phyloP scores from a whole-genome alignment of 2,329 filamentous ascomycete species.

The Aspergillus puulaauensis region DNA sequence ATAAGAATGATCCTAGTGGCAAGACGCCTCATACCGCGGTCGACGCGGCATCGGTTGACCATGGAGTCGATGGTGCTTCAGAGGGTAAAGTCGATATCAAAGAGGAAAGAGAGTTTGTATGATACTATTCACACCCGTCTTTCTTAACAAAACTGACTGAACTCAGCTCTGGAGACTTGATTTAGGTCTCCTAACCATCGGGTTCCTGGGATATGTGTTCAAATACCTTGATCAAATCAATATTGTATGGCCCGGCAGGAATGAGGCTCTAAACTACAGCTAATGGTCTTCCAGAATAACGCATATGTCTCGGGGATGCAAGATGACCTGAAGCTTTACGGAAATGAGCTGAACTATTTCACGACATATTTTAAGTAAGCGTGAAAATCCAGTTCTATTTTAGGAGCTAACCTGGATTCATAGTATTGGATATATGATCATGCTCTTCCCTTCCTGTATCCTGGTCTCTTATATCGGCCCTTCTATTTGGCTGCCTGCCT shows the following conservation, averaged over 20 bases:
- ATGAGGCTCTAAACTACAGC: too few relatives aligned
- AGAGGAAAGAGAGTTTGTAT: not conserved
- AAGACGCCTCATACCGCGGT: not conserved
- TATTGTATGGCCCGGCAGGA: not conserved
- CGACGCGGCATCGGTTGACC: not conserved
- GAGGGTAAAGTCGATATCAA: not conserved
- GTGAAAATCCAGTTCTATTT: not conserved
- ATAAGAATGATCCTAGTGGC: not conserved
- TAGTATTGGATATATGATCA: not conserved
- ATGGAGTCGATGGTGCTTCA: not conserved
- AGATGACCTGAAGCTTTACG: constrained; percentile 2
- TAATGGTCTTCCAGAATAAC: not conserved
- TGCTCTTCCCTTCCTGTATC: not conserved
- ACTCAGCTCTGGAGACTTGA: constrained; percentile 11
- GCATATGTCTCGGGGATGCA: constrained; percentile 12
- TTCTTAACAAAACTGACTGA: not conserved
- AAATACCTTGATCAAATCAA: constrained; percentile 12
- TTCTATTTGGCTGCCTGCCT: not conserved
- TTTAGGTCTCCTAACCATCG: not conserved
- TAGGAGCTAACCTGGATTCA: not conserved
- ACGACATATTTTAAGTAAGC: constrained; percentile 8
- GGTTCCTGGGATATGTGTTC: constrained; percentile 10
- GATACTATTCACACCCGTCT: not conserved
- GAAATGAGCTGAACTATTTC: constrained; percentile 10
- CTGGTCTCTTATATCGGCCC: not conserved